These are phyloP conservation scores for Micractinium sp. DNA, from an alignment of 139 green algal genomes.

Conservation along the genomic window DNA sequence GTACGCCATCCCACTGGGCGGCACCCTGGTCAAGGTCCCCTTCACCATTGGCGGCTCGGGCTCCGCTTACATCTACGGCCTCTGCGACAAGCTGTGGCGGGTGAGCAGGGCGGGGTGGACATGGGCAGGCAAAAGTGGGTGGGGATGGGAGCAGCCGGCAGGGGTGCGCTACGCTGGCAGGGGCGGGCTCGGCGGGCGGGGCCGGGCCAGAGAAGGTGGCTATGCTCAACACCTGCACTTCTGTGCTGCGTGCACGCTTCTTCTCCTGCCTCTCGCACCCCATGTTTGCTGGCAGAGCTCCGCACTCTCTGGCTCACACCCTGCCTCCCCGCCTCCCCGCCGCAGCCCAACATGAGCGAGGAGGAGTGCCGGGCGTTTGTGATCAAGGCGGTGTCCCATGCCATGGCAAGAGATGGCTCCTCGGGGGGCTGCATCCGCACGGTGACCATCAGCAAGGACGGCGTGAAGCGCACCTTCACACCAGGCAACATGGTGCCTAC, in stretches of 20 bases:
- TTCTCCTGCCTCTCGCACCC: too few relatives aligned
- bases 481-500: constrained; percentile 2
- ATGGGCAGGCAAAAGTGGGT: neutral
- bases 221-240: too few relatives aligned
- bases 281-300: neutral
- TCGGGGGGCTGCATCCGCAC: constrained; percentile 87
- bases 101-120: neutral
- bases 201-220: too few relatives aligned
- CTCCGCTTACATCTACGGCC: constrained; percentile 89
- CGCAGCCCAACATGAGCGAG: constrained; percentile 74
- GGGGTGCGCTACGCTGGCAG: neutral
- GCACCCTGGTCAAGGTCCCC: constrained; percentile 77
- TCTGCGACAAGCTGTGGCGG: constrained; percentile 82
- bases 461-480: constrained; percentile 67
- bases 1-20: constrained; percentile 85
- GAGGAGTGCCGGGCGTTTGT: constrained; percentile 85
- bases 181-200: too few relatives aligned
- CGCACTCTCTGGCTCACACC: neutral
- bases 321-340: too few relatives aligned
- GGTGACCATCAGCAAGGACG: constrained; percentile 71
- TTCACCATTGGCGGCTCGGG: constrained; percentile 87
- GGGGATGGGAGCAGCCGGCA: neutral
- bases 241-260: neutral
- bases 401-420: constrained; percentile 86
- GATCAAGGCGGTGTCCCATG: constrained; percentile 71